phyloP scores from a whole-genome alignment of 225 moss, liverwort and hornwort genomes.

The Marchantia paleacea region DNA sequence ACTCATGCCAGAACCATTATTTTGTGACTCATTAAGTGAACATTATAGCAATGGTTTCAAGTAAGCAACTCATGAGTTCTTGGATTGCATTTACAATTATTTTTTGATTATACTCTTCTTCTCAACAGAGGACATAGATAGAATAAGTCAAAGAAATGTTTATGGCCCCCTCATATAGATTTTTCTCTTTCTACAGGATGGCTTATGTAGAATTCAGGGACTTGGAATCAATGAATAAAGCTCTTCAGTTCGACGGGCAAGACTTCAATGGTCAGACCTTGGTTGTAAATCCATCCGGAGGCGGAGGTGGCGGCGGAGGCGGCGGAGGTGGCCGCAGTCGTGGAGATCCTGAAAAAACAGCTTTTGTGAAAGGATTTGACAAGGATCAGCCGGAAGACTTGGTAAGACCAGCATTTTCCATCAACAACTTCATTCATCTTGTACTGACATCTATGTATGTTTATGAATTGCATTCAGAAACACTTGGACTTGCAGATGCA shows the following conservation, averaged over 20 bases:
- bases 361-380: slow-evolving; percentile 44
- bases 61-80: too few relatives aligned
- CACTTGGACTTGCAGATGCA: too few relatives aligned
- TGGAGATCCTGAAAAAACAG: slow-evolving; percentile 27
- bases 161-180: too few relatives aligned
- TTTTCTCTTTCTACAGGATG: slow-evolving; percentile 16
- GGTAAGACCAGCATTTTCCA: background rate
- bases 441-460: too few relatives aligned
- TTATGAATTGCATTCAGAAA: too few relatives aligned
- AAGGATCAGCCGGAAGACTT: slow-evolving; percentile 23
- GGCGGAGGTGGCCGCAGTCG: slow-evolving; percentile 21
- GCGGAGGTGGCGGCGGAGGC: slow-evolving; percentile 44
- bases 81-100: background rate
- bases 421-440: too few relatives aligned
- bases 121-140: too few relatives aligned
- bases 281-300: slow-evolving; percentile 27
- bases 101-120: background rate
- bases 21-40: too few relatives aligned
- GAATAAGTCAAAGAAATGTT: too few relatives aligned
- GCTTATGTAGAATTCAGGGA: slow-evolving; percentile 39
- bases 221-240: slow-evolving; percentile 27
- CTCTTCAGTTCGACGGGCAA: slow-evolving; percentile 30
- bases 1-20: too few relatives aligned
- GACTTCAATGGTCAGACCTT: slow-evolving; percentile 22
- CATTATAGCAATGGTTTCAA: too few relatives aligned